Evolutionary conservation across 106 monocot species (phyloP), one percentile per base, ranked within the genome.

Genomic region (Hemerocallis citrina): DNA sequence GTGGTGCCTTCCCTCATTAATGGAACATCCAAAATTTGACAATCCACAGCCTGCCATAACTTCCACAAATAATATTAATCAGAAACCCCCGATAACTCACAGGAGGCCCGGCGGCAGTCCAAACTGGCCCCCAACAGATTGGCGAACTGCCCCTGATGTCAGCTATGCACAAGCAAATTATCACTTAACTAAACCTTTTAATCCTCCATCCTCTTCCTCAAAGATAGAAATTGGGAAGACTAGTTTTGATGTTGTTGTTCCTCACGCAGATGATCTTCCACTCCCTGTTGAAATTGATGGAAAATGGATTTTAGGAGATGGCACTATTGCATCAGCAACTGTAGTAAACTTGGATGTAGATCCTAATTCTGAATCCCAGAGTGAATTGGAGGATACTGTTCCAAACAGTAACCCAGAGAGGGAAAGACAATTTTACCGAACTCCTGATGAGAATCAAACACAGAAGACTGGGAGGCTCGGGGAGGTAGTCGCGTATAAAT

Each of bases 111-210:
- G 74, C 17, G 54, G 59, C n/a, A 66, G 32, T 55, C 14, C 69
- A 34, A 72, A 74, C 43, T 86, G 86, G 90, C 89, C 86, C 39
- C 85, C 83, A 15, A 75, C 77, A 19, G 60, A 75, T 35, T 92
- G 86, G 92, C 86, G 66, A 73, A 78, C 65, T 68, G 92, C 80
- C 8, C 80, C 83, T 17, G 81, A 61, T 62, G 57, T 76, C 30
- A 33, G 48, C 42, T 62, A 31, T 65, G 35, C 59, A 57, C 57
- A 16, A 38, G 56, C 32, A 11, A 66, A 54, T 52, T 46, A 73
- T 63, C 55, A 70, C 20, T 34, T 52, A 28, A 59, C 39, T n/a
- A 38, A 1, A 7, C 45, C 55, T 36, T 55, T 19, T 6, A 13
- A 58, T 34, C 15, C 57, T 12, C 44, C 72, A 34, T 60, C 63